Evolutionary conservation across 2,329 filamentous ascomycete genomes (phyloP).

Genomic region (Sporothrix brunneoviolacea): DNA sequence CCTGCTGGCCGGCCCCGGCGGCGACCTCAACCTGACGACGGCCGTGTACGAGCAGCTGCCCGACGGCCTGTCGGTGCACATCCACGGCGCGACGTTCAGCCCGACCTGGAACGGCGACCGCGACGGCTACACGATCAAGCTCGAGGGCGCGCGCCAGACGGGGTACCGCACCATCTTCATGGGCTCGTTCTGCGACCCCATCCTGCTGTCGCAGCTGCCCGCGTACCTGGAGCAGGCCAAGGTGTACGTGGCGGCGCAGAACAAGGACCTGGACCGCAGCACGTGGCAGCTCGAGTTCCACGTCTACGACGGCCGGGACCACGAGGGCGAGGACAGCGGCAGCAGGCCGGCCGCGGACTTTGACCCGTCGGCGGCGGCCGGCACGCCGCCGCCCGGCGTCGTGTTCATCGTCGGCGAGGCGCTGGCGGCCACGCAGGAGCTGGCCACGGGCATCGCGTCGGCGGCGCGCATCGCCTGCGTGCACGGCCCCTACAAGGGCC

Average conservation of each 20-base stretch:
- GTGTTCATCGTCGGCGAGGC: conserved; percentile 42
- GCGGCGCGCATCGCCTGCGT: conserved; percentile 30
- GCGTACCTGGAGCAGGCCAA: conserved; percentile 38
- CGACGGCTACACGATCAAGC: conserved; percentile 40
- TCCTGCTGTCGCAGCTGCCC: conserved; percentile 20
- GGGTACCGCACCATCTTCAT: conserved; percentile 7
- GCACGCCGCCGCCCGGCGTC: conserved; percentile 26
- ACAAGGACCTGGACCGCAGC: conserved; percentile 29
- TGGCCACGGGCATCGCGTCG: conserved; percentile 37
- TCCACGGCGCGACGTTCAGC: conserved; percentile 33
- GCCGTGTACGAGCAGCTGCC: conserved; percentile 36
- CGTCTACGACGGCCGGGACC: conserved; percentile 31
- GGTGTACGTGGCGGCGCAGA: conserved; percentile 23
- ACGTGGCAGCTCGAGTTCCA: conserved; percentile 29
- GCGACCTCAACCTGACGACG: conserved; percentile 34
- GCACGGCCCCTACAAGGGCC: conserved; percentile 41
- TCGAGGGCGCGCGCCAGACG: conserved; percentile 35
- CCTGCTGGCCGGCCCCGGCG: conserved; percentile 42
- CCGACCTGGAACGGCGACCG: no score
- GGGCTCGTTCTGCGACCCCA: conserved; percentile 33
- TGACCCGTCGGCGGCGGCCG: no score
- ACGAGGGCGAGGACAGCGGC: not conserved
- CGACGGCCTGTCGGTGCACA: conserved; percentile 32
- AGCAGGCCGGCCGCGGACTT: no score
- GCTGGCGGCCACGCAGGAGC: conserved; percentile 36